Evolutionary conservation across 2,329 filamentous ascomycete species (phyloP), one percentile per base, ranked within the genome.

Genomic region (Microdochium trichocladiopsis): DNA sequence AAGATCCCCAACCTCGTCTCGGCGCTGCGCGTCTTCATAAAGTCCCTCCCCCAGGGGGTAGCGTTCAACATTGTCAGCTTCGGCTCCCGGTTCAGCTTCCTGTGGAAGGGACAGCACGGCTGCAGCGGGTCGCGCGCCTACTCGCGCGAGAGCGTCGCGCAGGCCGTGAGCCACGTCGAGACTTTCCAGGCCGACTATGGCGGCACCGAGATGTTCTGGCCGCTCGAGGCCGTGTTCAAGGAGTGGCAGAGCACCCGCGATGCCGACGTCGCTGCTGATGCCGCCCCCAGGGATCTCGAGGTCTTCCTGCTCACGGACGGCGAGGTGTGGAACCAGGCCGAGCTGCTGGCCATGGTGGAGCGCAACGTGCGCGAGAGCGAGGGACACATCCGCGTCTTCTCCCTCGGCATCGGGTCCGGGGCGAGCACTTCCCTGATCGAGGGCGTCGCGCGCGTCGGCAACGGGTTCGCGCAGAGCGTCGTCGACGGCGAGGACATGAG

Each of bases 1-100:
- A 79, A 76, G 37, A 86, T 86, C 2, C 56, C 58, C 1, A 75
- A 82, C 28, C 71, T 85, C 2, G 68, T 74, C 23, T 67, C 74
- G 1, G 83, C 83, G 0, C 69, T 88, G 22, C 74, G 77, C 4
- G 70, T 87, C 22, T 87, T 88, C 58, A 68, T 88, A 52, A 86
- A 84, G 61, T 86, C 82, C 0, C 69, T 88, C 2, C 83, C 83
- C 0, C 58, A 83, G 1, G 82, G 83, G 4, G 72, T 79, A 55
- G 80, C 80, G 60, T 88, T 88, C 73, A 88, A 89, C 61, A 84
- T 88, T 51, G 85, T 81, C 62, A 85, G 82, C 4, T 88, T 89
- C 50, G 85, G 85, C 12, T 71, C 64, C 1, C 36, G 6, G 0
- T 68, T 73, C 54, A 55, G 59, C 1, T 78, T 79, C 50, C 65